A percentile compares a stretch with the other conserved stretches of the same genome.
These are phyloP conservation scores for Colletotrichum graminicola DNA, from an alignment of 2,329 filamentous ascomycete genomes.

Conservation along the genomic window DNA sequence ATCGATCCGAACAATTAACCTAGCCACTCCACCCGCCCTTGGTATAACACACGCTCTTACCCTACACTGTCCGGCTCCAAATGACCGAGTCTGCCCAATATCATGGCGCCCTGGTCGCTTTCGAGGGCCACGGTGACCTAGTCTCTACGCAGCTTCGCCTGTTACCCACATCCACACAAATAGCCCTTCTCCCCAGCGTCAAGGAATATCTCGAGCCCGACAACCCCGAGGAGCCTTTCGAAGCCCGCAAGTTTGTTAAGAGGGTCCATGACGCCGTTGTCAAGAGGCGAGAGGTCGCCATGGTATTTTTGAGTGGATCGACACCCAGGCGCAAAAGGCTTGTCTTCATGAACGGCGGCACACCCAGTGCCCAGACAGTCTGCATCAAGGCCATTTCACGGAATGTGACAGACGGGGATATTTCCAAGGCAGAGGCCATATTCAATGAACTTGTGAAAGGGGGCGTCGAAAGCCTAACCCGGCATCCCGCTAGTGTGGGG, in stretches of 20 bases:
- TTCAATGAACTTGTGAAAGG: constrained; percentile 65
- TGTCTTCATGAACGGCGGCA: constrained; percentile 72
- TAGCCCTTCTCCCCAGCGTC: constrained; percentile 68
- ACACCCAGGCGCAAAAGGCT: constrained; percentile 63
- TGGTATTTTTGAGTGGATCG: constrained; percentile 63
- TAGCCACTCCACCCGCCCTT: background rate
- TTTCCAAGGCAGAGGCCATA: constrained; percentile 62
- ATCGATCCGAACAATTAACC: background rate
- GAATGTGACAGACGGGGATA: constrained; percentile 63
- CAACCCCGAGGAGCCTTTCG: constrained; percentile 46
- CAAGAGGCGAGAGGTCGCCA: constrained; percentile 62
- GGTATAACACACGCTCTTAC: background rate
- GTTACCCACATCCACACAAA: constrained; percentile 69
- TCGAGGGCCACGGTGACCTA: constrained; percentile 68
- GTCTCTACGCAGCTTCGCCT: constrained; percentile 71
- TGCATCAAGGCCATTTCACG: constrained; percentile 68
- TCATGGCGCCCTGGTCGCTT: constrained; percentile 67
- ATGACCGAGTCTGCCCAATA: constrained; percentile 44
- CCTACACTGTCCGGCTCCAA: background rate
- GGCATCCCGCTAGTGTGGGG: constrained; percentile 24
- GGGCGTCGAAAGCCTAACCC: constrained; percentile 58
- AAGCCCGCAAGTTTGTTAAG: constrained; percentile 56
- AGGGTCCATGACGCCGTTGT: constrained; percentile 63
- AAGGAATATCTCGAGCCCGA: constrained; percentile 58
- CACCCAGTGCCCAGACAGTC: constrained; percentile 63